Evolutionary conservation across 1,139 yeast species (phyloP).

Genomic region (Geotrichum fermentans): DNA sequence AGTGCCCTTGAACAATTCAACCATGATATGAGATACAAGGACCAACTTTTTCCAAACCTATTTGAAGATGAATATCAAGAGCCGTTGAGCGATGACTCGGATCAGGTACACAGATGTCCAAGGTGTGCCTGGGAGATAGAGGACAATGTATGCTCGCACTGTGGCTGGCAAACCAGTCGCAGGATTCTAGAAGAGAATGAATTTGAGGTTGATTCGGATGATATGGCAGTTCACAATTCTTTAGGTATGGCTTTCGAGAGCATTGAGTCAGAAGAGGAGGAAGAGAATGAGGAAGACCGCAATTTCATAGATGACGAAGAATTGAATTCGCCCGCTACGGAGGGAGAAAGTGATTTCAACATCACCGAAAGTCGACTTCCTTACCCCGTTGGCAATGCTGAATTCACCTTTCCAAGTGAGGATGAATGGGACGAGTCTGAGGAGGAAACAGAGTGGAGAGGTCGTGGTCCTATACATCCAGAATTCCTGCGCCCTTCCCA

Average conservation of each 20-base stretch:
- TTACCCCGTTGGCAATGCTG: not conserved
- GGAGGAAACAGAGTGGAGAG: not conserved
- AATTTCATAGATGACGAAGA: constrained; percentile 16
- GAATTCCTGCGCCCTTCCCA: not conserved
- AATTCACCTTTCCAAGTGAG: constrained; percentile 1
- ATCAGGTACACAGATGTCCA: constrained; percentile 30
- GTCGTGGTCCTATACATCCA: not conserved
- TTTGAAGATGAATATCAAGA: constrained; percentile 20
- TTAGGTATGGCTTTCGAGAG: not conserved
- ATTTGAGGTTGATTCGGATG: not conserved
- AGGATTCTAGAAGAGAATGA: no score
- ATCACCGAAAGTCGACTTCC: constrained; percentile 6
- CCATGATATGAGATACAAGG: constrained; percentile 24
- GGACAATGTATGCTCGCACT: constrained; percentile 26
- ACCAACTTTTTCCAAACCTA: constrained; percentile 26
- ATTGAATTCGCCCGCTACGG: constrained; percentile 3
- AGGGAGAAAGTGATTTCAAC: constrained; percentile 16
- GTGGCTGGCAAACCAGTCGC: constrained; percentile 21
- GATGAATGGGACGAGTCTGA: constrained; percentile 6
- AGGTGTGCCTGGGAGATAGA: constrained; percentile 31
- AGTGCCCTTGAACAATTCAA: constrained; percentile 22
- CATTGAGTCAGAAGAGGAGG: constrained; percentile 7
- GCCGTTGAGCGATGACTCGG: constrained; percentile 27
- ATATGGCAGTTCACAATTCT: not conserved
- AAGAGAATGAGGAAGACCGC: constrained; percentile 15